Percentiles rank a stretch among this genome's conserved stretches.
Evolutionary conservation across 73 alveolate species (phyloP).

Genomic region (Symbiodinium pilosum): DNA sequence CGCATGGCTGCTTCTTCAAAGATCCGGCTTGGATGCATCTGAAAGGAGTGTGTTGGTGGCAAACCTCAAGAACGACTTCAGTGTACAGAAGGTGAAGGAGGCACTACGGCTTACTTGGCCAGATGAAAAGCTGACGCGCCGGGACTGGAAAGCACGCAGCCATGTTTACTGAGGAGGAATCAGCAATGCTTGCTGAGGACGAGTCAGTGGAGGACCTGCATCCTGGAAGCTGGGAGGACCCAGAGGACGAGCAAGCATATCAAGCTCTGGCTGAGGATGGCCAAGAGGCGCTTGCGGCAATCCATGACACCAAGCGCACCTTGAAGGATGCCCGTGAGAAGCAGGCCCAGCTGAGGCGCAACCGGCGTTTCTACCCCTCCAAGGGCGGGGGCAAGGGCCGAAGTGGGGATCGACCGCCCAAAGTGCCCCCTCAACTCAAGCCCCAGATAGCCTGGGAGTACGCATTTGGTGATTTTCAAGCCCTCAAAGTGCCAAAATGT

Average conservation of each 20-base stretch:
- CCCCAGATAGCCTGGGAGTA: background rate
- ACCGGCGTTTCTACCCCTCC: background rate
- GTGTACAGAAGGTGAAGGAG: background rate
- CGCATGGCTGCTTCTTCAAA: slow-evolving; percentile 48
- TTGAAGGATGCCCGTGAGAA: slow-evolving; percentile 20
- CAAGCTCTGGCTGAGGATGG: background rate
- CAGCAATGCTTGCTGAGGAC: background rate
- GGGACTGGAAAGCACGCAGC: background rate
- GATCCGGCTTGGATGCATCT: slow-evolving; percentile 20
- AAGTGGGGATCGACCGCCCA: background rate
- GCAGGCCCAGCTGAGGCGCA: background rate
- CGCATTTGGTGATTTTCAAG: background rate
- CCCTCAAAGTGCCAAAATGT: background rate
- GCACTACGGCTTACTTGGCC: slow-evolving; percentile 30
- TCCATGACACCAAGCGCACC: background rate
- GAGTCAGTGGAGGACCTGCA: background rate
- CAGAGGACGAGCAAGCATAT: background rate
- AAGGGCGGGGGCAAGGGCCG: background rate
- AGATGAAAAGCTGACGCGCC: background rate
- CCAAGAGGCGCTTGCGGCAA: background rate
- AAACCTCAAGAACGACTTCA: slow-evolving; percentile 38
- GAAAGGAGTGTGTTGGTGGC: background rate
- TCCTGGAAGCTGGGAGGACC: background rate
- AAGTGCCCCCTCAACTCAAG: background rate
- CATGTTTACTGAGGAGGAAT: background rate